Percentiles rank a stretch among this genome's conserved stretches.
These are phyloP conservation scores for Tieghemostelium lacteum DNA, from an alignment of 78 protist species.

Conservation along the genomic window DNA sequence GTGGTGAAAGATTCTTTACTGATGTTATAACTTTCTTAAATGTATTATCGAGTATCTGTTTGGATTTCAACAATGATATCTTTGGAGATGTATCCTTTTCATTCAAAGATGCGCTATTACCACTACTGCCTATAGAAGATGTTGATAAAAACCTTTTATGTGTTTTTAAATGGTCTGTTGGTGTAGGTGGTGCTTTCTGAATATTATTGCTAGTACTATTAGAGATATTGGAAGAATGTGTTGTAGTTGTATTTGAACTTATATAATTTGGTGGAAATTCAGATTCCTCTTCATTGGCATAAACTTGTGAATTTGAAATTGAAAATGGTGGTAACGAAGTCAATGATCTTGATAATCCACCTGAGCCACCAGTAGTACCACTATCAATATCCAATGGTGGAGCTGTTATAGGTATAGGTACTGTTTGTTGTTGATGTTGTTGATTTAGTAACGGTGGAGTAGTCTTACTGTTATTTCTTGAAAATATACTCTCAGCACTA, in stretches of 20 bases:
- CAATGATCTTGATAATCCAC: neutral
- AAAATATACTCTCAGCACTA: neutral
- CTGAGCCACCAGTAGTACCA: neutral
- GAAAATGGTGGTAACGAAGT: neutral
- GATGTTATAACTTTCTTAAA: slow-evolving; percentile 32
- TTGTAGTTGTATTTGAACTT: no score
- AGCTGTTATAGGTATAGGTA: neutral
- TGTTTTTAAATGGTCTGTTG: neutral
- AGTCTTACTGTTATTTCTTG: slow-evolving; percentile 5
- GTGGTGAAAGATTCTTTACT: slow-evolving; percentile 36
- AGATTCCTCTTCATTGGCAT: neutral
- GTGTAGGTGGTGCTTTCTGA: neutral
- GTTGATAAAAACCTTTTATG: slow-evolving; percentile 19
- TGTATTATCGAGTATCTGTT: no score
- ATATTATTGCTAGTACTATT: neutral
- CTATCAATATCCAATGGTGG: neutral
- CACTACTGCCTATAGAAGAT: neutral
- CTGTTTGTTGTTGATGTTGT: neutral
- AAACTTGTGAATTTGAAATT: neutral
- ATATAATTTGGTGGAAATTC: neutral
- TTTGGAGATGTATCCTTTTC: neutral
- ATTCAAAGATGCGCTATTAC: neutral
- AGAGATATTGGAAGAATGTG: neutral
- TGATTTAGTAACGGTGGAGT: neutral
- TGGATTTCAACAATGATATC: slow-evolving; percentile 48